Conservation (phyloP, 176 grass and related monocot species). For the maize (Zea mays) region Zm-B73-REFERENCE-NAM-5.0 NC_050103.1:2725501-2726000, state of each 20-base stretch:
- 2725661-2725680: neutral
- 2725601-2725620: neutral
- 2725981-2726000: slow-evolving; percentile 28
- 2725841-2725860: neutral
- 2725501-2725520: no score
- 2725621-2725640: slow-evolving; percentile 30
- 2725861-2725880: slow-evolving; percentile 21
- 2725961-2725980: slow-evolving; percentile 40
- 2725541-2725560: no score
- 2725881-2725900: slow-evolving; percentile 14
- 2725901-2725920: slow-evolving; percentile 37
- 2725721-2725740: slow-evolving; percentile 5
- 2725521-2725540: no score
- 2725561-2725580: neutral
- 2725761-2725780: slow-evolving; percentile 3
- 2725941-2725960: slow-evolving; percentile 25
- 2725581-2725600: neutral
- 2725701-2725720: neutral
- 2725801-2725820: slow-evolving; percentile 15
- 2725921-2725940: slow-evolving; percentile 37
- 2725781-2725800: neutral
- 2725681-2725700: slow-evolving; percentile 5
- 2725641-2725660: slow-evolving; percentile 5
- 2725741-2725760: slow-evolving; percentile 35
- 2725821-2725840: slow-evolving; percentile 22